Base-by-base conservation (phyloP, 2,329 filamentous ascomycete species). In the Pseudogymnoascus destructans region DNA sequence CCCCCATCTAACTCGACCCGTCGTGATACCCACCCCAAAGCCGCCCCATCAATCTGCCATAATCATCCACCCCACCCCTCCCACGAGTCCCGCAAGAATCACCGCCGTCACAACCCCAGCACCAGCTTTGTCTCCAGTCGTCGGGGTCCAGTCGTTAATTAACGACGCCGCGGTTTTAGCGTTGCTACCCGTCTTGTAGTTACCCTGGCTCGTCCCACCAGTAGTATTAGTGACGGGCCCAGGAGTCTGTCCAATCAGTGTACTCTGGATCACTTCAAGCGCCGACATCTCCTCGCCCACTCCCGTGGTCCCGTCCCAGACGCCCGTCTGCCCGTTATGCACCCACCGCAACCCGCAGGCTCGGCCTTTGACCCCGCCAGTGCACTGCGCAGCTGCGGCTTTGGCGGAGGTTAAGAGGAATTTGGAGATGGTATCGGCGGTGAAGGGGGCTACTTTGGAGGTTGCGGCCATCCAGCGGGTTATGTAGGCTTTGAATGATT, bases 401-500 rank as follows among this genome's bases (percentile, higher is more conserved):
- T 68, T 63, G 0, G 79, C 81, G 3, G 77, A 79, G 1, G 72
- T 70, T 52, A 73, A 70, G 2, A 85, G 69, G n/a, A 73, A 73
- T 0, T 77, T 74, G 65, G 77, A 71, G 58, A 84, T 72, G 5
- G 68, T 64, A 40, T 75, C 70, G 59, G 70, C 69, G 4, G 78
- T 78, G 64, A 75, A 81, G 0, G 80, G 79, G 0, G 79, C 81
- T 59, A 84, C 71, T 64, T 83, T 77, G 1, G 76, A 77, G 10
- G 79, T 76, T 4, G 76, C 72, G 8, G 79, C 81, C 68, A 79
- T 69, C 77, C 80, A 86, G 36, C 82, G 78, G 0, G 77, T 72
- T 5, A 85, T 73, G 65, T 83, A 85, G 9, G 80, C 81, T 69
- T 86, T 86, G 74, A 86, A 86, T 1, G 77, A 78, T 49, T 75